These are phyloP conservation scores for Plenodomus tracheiphilus DNA, from an alignment of 2,329 filamentous ascomycete species.

Conservation along the genomic window DNA sequence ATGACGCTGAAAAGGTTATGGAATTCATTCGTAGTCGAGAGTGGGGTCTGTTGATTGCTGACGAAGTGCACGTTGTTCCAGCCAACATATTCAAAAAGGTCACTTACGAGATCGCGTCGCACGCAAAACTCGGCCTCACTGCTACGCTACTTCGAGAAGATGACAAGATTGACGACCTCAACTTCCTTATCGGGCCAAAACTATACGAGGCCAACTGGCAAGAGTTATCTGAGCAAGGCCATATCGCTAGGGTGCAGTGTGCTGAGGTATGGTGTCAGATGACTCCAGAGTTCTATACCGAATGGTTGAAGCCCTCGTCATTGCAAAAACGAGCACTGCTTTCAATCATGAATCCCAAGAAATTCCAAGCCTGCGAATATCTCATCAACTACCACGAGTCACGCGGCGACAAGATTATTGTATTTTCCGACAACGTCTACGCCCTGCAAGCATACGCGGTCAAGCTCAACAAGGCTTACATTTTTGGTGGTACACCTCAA, in stretches of 20 bases:
- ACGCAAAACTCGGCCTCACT: slow-evolving; percentile 92
- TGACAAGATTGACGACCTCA: slow-evolving; percentile 96
- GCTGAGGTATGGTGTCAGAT: slow-evolving; percentile 99
- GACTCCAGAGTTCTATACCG: slow-evolving; percentile 96
- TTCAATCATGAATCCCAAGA: slow-evolving; percentile 96
- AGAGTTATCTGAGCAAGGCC: slow-evolving; percentile 93
- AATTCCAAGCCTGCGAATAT: slow-evolving; percentile 96
- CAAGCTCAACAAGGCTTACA: slow-evolving; percentile 83
- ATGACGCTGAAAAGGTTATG: slow-evolving; percentile 98
- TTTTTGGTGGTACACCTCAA: slow-evolving; percentile 87
- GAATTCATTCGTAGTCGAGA: slow-evolving; percentile 85
- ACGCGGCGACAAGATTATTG: slow-evolving; percentile 95
- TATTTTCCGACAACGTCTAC: slow-evolving; percentile 97
- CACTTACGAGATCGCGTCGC: slow-evolving; percentile 88
- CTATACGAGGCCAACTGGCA: slow-evolving; percentile 99
- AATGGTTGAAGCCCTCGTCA: slow-evolving; percentile 73
- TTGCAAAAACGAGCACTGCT: slow-evolving; percentile 70
- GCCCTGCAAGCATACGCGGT: slow-evolving; percentile 83
- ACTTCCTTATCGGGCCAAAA: slow-evolving; percentile 96
- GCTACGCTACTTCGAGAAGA: slow-evolving; percentile 94
- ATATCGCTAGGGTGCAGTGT: slow-evolving; percentile 96
- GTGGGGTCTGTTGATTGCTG: slow-evolving; percentile 96
- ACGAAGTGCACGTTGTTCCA: slow-evolving; percentile 97
- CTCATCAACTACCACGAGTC: slow-evolving; percentile 98
- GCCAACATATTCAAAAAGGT: slow-evolving; percentile 96